Percentiles rank a stretch among this genome's conserved stretches.
Evolutionary conservation across 768 basidiomycete species (phyloP).

Genomic region (Hysterangium stoloniferum): DNA sequence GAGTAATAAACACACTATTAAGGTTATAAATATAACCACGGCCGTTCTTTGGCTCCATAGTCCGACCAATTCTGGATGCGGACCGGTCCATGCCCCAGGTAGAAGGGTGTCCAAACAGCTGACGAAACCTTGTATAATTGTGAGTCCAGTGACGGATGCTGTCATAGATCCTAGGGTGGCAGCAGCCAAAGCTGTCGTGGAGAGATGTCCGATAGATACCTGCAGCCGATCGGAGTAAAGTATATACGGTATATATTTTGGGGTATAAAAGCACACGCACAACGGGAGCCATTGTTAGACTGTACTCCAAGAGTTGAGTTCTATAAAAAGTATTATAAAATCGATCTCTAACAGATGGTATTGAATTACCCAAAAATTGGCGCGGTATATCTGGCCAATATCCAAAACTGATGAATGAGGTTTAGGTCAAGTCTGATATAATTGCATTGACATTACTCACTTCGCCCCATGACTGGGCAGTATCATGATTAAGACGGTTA

Average conservation of each 20-base stretch:
- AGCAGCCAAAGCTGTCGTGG: constrained; percentile 44
- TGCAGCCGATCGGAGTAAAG: not conserved
- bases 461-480: too few relatives aligned
- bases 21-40: constrained; percentile 48
- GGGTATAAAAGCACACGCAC: not conserved
- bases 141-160: constrained; percentile 35
- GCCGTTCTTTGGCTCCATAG: constrained; percentile 86
- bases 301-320: constrained; percentile 7
- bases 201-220: constrained; percentile 45
- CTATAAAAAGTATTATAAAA: not conserved
- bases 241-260: not conserved
- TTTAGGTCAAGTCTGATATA: too few relatives aligned
- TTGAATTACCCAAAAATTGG: constrained; percentile 7
- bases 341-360: not conserved
- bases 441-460: too few relatives aligned
- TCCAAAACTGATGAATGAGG: constrained; percentile 8
- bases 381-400: constrained; percentile 7
- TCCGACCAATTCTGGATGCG: constrained; percentile 76
- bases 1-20: constrained; percentile 44
- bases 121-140: constrained; percentile 43
- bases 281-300: constrained; percentile 4
- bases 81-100: constrained; percentile 91
- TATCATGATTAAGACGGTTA: too few relatives aligned
- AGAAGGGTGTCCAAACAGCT: constrained; percentile 90
- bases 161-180: constrained; percentile 36